A percentile compares a stretch with the other conserved stretches of the same genome.
Conservation (phyloP, 768 basidiomycete species). For the Vararia minispora region DNA sequence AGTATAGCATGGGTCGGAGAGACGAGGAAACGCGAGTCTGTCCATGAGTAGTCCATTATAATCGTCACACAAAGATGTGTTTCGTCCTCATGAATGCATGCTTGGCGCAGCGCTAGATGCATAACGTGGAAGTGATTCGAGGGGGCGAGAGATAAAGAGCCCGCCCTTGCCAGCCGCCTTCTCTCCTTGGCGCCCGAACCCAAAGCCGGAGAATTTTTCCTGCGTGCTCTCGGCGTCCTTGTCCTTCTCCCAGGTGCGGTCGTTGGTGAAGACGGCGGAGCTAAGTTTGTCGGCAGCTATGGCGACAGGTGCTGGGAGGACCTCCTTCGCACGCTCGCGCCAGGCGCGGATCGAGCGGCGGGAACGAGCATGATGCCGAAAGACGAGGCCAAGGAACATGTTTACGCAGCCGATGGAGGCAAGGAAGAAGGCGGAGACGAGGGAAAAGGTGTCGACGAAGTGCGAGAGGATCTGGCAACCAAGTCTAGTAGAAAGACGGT, state of each 20-base stretch:
- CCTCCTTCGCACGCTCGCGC: conserved; percentile 39
- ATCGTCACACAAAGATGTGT: not conserved
- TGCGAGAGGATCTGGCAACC: conserved; percentile 40
- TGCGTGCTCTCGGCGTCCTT: not conserved
- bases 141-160: conserved; percentile 14
- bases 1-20: too few species aligned
- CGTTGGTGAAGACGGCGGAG: conserved; percentile 6
- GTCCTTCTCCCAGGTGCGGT: conserved; percentile 5
- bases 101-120: not conserved
- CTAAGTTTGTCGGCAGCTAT: conserved; percentile 4
- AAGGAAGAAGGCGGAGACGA: conserved; percentile 86
- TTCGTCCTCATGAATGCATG: too few species aligned
- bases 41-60: too few species aligned
- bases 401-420: conserved; percentile 89
- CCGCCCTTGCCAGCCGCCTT: conserved; percentile 58
- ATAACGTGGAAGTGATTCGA: conserved; percentile 12
- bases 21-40: too few species aligned
- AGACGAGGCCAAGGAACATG: conserved; percentile 66
- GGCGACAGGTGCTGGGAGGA: conserved; percentile 32
- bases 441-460: conserved; percentile 77
- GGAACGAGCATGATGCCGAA: conserved; percentile 47
- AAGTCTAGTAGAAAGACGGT: conserved; percentile 22
- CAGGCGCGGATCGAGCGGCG: conserved; percentile 57
- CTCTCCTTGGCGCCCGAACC: conserved; percentile 76
- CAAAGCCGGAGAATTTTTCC: conserved; percentile 39